Conservation (phyloP, 352 stramenopile species). For the Globisporangium carolinianum region DNA sequence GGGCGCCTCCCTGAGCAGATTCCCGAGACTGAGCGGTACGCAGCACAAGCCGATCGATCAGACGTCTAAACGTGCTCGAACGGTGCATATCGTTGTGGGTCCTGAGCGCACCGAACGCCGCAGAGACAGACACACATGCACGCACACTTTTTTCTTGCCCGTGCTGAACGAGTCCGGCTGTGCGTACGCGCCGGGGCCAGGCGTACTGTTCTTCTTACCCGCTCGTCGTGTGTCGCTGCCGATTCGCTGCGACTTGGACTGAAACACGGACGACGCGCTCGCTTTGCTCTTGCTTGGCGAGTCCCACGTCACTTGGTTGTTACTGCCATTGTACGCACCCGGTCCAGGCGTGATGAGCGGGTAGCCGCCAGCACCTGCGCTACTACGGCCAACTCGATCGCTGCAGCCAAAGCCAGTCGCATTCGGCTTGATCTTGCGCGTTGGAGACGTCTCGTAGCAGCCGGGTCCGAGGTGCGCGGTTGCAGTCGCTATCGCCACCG, state of each 20-base stretch:
- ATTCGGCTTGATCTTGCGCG: conserved; percentile 38
- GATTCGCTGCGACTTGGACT: conserved; percentile 49
- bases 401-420: conserved; percentile 48
- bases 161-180: conserved; percentile 41
- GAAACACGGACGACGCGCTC: conserved; percentile 27
- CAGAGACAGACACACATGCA: not conserved
- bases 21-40: conserved; percentile 24
- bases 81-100: too few relatives aligned
- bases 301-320: conserved; percentile 43
- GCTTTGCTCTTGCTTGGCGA: conserved; percentile 47
- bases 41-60: not conserved
- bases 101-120: too few relatives aligned
- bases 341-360: conserved; percentile 52
- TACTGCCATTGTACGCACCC: conserved; percentile 29
- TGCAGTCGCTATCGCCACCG: conserved; percentile 12
- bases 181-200: conserved; percentile 51
- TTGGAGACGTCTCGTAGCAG: conserved; percentile 46
- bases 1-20: conserved; percentile 20
- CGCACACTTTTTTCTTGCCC: conserved; percentile 32
- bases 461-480: conserved; percentile 42
- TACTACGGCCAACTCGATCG: conserved; percentile 37
- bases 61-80: too few relatives aligned
- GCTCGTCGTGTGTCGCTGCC: conserved; percentile 1
- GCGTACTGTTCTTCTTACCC: conserved; percentile 30
- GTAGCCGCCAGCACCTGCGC: conserved; percentile 11